Base-by-base conservation (phyloP, 305 asterid species). In the Solanum hybrid region DNA sequence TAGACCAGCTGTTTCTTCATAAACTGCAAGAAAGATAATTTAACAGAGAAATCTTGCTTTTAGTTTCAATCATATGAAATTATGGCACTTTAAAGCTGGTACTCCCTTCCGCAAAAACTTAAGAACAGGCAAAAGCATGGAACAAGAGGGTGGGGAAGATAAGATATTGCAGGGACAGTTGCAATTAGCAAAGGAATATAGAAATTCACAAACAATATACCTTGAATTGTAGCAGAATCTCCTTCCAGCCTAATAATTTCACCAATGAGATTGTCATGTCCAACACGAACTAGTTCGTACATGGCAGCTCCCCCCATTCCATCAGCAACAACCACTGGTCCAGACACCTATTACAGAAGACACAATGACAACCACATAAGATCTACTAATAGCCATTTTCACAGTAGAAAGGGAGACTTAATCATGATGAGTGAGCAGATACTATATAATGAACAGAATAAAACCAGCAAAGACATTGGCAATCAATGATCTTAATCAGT, bases 281-380 rank as follows among this genome's bases (percentile, higher is more conserved):
- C 99, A 71, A 97, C 99, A 90, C 99, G 99, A 88, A 97, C 99
- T 87, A 97, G 94, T 89, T 97, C 99, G 76, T 97, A 97, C 99
- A 97, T 97, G 90, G 99, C 99, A 91, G 99, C 99, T 90, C 99
- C 99, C 6, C 93, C 96, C 99, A 97, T 97, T 90, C 99, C 99
- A 94, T 97, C 99, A 89, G 99, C 99, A 92, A 97, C 95, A 34
- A 97, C 99, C 90, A 97, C 99, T 1, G 99, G 99, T 87, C 99
- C 99, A 81, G 99, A 97, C 11, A 97, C 99, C 99, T 97, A 87
- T 89, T 75, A 18, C 37, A 31, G 64, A 73, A 86, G 29, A 92
- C 33, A 6, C 86, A 57, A 85, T 33, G 87, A 29, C 74, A 83
- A 29, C 40, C 87, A 42, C 74, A 46, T 83, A 83, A 46, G 20